Conservation (phyloP, 345 rosid species). For the Brassica juncea region DNA sequence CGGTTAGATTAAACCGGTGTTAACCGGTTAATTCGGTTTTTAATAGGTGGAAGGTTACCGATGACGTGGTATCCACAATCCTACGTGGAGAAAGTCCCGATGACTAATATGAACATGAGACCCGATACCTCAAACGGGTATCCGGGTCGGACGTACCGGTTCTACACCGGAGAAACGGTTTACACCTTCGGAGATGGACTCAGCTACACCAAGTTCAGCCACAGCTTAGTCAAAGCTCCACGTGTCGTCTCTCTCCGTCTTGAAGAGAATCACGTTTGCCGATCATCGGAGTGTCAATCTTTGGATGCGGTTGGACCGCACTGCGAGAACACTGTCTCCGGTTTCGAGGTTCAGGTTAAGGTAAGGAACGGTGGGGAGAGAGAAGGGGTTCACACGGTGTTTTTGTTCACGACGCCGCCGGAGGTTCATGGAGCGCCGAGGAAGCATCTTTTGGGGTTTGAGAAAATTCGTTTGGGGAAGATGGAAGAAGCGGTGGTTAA, state of each 20-base stretch:
- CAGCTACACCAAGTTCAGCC: conserved; percentile 58
- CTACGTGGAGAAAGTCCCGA: conserved; percentile 66
- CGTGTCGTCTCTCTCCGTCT: conserved; percentile 48
- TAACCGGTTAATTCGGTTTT: conserved; percentile 23
- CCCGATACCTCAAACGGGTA: conserved; percentile 71
- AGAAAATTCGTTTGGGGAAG: conserved; percentile 60
- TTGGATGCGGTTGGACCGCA: conserved; percentile 51
- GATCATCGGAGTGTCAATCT: conserved; percentile 60
- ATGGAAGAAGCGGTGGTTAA: conserved; percentile 48
- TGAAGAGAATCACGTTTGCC: conserved; percentile 58
- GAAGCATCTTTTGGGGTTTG: conserved; percentile 73
- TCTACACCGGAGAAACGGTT: conserved; percentile 85
- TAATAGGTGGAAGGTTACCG: conserved; percentile 79
- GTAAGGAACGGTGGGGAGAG: conserved; percentile 55
- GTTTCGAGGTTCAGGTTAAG: conserved; percentile 54
- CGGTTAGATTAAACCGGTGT: conserved; percentile 1
- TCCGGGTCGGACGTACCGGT: conserved; percentile 86
- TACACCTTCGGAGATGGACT: conserved; percentile 87
- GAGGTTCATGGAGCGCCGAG: conserved; percentile 65
- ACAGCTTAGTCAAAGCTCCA: conserved; percentile 52
- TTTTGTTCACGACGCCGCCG: conserved; percentile 57
- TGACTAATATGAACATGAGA: conserved; percentile 98
- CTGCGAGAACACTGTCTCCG: conserved; percentile 45
- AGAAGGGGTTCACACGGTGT: conserved; percentile 65
- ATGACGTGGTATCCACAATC: conserved; percentile 97